Evolutionary conservation across 805 yeast genomes (phyloP).

Genomic region (Suhomyces emberorum): DNA sequence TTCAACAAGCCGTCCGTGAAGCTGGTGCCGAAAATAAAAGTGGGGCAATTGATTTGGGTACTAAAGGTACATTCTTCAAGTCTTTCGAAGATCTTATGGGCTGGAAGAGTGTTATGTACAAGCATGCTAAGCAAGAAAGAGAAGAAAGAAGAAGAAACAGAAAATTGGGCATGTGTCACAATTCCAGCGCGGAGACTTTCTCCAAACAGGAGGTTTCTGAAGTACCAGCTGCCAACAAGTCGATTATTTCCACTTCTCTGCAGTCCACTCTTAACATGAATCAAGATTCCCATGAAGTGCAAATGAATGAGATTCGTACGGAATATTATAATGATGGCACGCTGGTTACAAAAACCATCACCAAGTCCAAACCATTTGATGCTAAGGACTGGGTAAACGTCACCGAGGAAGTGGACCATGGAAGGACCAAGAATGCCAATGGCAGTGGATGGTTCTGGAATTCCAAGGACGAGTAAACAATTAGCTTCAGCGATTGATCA

Average conservation of each 20-base stretch:
- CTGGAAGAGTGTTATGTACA: slow-evolving; percentile 61
- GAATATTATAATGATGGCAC: slow-evolving; percentile 39
- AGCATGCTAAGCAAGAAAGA: slow-evolving; percentile 40
- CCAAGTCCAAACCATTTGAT: slow-evolving; percentile 32
- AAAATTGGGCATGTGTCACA: not conserved
- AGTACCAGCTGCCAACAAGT: not conserved
- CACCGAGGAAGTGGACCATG: slow-evolving; percentile 21
- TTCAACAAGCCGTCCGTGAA: slow-evolving; percentile 31
- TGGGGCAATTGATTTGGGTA: slow-evolving; percentile 38
- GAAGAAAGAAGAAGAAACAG: slow-evolving; percentile 9
- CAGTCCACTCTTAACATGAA: slow-evolving; percentile 22
- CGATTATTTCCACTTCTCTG: slow-evolving; percentile 28
- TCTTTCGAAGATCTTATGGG: slow-evolving; percentile 62
- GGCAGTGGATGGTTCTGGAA: slow-evolving; percentile 25
- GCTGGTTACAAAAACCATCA: slow-evolving; percentile 25
- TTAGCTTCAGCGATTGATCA: not conserved
- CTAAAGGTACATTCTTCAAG: slow-evolving; percentile 58
- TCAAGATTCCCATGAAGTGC: slow-evolving; percentile 26
- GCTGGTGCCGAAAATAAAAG: slow-evolving; percentile 7
- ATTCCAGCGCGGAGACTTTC: not conserved
- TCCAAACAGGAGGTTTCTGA: not conserved
- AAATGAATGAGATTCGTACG: slow-evolving; percentile 28
- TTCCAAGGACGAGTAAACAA: not conserved
- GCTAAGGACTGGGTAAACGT: slow-evolving; percentile 33
- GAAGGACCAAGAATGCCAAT: slow-evolving; percentile 7